A percentile compares a stretch with the other conserved stretches of the same genome.
Conservation (phyloP, 2,329 filamentous ascomycete genomes). For the Aspergillus sojae region DNA sequence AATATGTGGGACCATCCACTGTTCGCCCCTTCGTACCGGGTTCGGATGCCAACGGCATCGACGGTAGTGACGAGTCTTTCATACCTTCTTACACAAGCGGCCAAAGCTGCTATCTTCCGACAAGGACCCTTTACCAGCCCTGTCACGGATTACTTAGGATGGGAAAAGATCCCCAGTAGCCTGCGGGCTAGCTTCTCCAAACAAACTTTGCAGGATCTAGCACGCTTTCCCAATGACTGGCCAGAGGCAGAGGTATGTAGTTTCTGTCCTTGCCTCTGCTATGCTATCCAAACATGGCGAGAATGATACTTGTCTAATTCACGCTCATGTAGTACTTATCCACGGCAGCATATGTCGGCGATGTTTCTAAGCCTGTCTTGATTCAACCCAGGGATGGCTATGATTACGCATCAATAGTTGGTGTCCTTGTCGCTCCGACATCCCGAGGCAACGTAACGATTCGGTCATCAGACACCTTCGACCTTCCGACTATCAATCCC, state of each 20-base stretch:
- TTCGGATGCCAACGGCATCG: slow-evolving; percentile 33
- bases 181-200: slow-evolving; percentile 16
- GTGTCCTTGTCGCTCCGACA: slow-evolving; percentile 42
- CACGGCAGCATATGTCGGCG: slow-evolving; percentile 19
- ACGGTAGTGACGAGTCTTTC: slow-evolving; percentile 13
- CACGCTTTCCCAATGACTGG: slow-evolving; percentile 31
- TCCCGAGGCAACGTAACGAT: slow-evolving; percentile 52
- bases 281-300: background rate
- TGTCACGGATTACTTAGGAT: slow-evolving; percentile 17
- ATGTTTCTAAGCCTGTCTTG: slow-evolving; percentile 11
- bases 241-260: slow-evolving; percentile 26
- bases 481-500: slow-evolving; percentile 48
- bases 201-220: slow-evolving; percentile 14
- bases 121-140: slow-evolving; percentile 15
- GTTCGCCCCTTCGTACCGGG: slow-evolving; percentile 34
- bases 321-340: slow-evolving; percentile 23
- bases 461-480: slow-evolving; percentile 33
- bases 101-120: slow-evolving; percentile 20
- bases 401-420: slow-evolving; percentile 37
- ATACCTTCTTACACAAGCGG: background rate
- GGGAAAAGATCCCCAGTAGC: slow-evolving; percentile 26
- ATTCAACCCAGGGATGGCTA: slow-evolving; percentile 24
- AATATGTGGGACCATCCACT: slow-evolving; percentile 50
- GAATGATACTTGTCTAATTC: background rate
- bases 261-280: background rate